These are phyloP conservation scores for Lactarius akahatsu DNA, from an alignment of 768 basidiomycete genomes.

Conservation along the genomic window DNA sequence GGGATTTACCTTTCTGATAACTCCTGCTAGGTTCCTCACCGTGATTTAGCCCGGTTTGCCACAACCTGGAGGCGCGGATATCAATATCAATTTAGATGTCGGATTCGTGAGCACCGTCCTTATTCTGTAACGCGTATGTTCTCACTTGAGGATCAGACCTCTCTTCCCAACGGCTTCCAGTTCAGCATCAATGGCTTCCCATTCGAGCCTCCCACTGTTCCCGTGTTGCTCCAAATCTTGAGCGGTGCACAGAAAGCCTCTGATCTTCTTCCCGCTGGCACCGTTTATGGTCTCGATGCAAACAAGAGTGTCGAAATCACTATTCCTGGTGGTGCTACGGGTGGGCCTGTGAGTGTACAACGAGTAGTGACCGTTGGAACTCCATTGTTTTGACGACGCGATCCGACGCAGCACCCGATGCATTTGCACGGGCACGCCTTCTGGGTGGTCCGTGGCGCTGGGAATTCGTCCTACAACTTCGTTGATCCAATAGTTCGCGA, in stretches of 20 bases:
- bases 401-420: slow-evolving; percentile 20
- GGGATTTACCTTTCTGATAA: background rate
- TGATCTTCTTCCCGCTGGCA: slow-evolving; percentile 50
- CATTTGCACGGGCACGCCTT: slow-evolving; percentile 27
- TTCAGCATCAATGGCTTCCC: slow-evolving; percentile 42
- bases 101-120: slow-evolving; percentile 19
- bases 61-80: slow-evolving; percentile 30
- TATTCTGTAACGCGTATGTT: background rate
- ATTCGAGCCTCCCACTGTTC: slow-evolving; percentile 45
- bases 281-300: slow-evolving; percentile 46
- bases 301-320: slow-evolving; percentile 49
- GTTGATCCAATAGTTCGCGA: slow-evolving; percentile 29
- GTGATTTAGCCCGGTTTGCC: slow-evolving; percentile 30
- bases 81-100: slow-evolving; percentile 28
- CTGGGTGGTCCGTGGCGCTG: slow-evolving; percentile 18
- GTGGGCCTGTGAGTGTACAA: slow-evolving; percentile 34
- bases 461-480: slow-evolving; percentile 24
- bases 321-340: slow-evolving; percentile 44
- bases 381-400: background rate
- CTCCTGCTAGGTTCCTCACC: background rate
- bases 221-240: slow-evolving; percentile 58
- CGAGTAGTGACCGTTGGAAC: background rate
- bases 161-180: slow-evolving; percentile 30
- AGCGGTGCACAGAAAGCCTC: slow-evolving; percentile 49
- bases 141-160: slow-evolving; percentile 12